These are phyloP conservation scores for Berkeleyomyces basicola DNA, from an alignment of 2,329 filamentous ascomycete species.

Conservation along the genomic window DNA sequence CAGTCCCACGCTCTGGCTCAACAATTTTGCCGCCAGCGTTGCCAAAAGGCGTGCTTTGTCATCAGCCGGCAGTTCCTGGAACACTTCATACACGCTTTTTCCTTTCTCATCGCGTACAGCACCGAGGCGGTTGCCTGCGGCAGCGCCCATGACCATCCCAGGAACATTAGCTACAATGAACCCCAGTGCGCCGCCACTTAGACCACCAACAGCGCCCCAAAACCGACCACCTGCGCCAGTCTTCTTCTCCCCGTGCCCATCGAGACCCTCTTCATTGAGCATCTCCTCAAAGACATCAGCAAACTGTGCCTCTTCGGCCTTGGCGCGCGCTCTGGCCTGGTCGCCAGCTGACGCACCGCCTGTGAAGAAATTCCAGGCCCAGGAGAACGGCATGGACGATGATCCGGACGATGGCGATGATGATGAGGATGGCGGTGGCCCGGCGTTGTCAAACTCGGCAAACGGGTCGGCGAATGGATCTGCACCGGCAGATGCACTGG, in stretches of 20 bases:
- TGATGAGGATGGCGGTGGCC: conserved; percentile 1
- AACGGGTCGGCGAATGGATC: conserved; percentile 26
- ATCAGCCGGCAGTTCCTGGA: conserved; percentile 65
- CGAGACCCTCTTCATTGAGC: conserved; percentile 73
- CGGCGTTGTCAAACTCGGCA: conserved; percentile 25
- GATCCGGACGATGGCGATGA: conserved; percentile 27
- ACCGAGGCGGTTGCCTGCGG: conserved; percentile 83
- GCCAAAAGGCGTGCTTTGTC: conserved; percentile 69
- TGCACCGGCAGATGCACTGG: conserved; percentile 10
- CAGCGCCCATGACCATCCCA: conserved; percentile 73
- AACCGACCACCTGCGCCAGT: conserved; percentile 37
- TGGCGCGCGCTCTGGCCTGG: conserved; percentile 26
- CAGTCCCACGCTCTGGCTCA: conserved; percentile 57
- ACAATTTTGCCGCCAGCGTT: conserved; percentile 72
- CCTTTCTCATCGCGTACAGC: conserved; percentile 77
- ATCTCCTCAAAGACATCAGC: conserved; percentile 79
- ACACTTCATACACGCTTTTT: conserved; percentile 90
- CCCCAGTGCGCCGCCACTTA: conserved; percentile 77
- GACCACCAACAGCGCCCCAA: conserved; percentile 71
- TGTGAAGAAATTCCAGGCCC: conserved; percentile 53
- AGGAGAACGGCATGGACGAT: conserved; percentile 46
- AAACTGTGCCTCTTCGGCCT: conserved; percentile 64
- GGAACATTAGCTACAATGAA: conserved; percentile 93
- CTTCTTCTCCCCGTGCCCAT: conserved; percentile 38
- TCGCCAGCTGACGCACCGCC: conserved; percentile 21